phyloP scores from a whole-genome alignment of 306 rosid genomes.

The Lathyrus oleraceus region DNA sequence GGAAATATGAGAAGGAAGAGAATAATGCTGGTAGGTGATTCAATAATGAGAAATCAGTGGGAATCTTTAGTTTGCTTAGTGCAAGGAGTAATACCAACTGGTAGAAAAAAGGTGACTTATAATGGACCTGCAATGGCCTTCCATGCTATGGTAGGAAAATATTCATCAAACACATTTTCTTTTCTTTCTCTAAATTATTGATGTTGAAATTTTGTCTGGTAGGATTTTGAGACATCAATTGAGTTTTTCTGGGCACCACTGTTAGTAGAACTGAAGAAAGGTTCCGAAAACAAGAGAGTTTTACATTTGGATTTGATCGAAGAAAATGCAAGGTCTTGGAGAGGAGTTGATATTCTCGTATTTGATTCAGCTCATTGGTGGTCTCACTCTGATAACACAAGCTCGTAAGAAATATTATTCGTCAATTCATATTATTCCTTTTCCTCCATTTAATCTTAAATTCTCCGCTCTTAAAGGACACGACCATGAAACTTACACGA shows the following conservation, averaged over 20 bases:
- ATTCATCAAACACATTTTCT: not conserved
- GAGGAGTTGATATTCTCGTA: conserved; percentile 78
- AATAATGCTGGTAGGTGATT: conserved; percentile 94
- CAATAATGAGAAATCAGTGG: conserved; percentile 98
- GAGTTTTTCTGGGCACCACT: conserved; percentile 91
- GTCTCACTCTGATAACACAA: conserved; percentile 73
- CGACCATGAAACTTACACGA: not conserved
- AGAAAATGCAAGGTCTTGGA: conserved; percentile 83
- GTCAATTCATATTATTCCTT: conserved; percentile 6
- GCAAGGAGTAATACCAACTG: conserved; percentile 87
- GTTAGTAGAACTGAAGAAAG: conserved; percentile 72
- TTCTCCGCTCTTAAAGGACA: not conserved
- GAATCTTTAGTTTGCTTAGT: conserved; percentile 91
- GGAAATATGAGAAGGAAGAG: conserved; percentile 83
- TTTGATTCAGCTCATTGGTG: conserved; percentile 97
- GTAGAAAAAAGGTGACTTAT: conserved; percentile 67
- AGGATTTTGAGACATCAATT: conserved; percentile 82
- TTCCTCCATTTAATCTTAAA: conserved; percentile 4
- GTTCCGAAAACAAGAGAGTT: conserved; percentile 60
- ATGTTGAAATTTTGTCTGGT: conserved; percentile 5
- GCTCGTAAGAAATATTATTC: conserved; percentile 59
- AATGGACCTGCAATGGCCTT: conserved; percentile 89
- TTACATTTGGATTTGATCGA: conserved; percentile 78
- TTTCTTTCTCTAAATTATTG: conserved; percentile 14
- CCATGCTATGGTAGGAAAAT: conserved; percentile 75